Percentiles rank a stretch among this genome's conserved stretches.
Evolutionary conservation across 305 asterid genomes (phyloP).

Genomic region (Fraxinus albicans): DNA sequence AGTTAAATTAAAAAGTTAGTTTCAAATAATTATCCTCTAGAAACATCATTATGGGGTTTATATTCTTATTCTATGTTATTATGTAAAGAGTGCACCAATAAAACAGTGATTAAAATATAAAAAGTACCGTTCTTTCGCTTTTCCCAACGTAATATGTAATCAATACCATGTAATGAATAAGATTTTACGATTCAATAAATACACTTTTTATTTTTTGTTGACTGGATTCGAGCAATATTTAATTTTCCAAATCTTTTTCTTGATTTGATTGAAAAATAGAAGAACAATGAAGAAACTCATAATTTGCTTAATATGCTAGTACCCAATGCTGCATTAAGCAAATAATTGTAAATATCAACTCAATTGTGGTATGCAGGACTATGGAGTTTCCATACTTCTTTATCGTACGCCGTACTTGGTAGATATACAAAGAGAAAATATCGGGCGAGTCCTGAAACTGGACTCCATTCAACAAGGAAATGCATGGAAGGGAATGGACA

Average conservation of each 20-base stretch:
- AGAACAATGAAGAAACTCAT: no score
- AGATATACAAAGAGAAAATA: conserved; percentile 48
- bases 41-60: background rate
- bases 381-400: conserved; percentile 48
- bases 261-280: background rate
- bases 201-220: no score
- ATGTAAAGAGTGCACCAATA: background rate
- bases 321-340: background rate
- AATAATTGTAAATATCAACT: no score
- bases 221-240: background rate
- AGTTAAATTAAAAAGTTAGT: background rate
- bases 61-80: background rate
- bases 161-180: background rate
- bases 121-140: background rate
- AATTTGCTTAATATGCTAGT: no score
- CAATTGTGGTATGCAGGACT: conserved; percentile 36
- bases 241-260: no score
- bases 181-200: no score
- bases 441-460: conserved; percentile 58
- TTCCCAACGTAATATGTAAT: background rate
- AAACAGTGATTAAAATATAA: background rate
- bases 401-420: conserved; percentile 63
- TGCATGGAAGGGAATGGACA: conserved; percentile 73
- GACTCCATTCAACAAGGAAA: conserved; percentile 57
- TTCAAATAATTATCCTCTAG: background rate